Evolutionary conservation across 257 asterid species (phyloP).

Genomic region (Datura wrightii): DNA sequence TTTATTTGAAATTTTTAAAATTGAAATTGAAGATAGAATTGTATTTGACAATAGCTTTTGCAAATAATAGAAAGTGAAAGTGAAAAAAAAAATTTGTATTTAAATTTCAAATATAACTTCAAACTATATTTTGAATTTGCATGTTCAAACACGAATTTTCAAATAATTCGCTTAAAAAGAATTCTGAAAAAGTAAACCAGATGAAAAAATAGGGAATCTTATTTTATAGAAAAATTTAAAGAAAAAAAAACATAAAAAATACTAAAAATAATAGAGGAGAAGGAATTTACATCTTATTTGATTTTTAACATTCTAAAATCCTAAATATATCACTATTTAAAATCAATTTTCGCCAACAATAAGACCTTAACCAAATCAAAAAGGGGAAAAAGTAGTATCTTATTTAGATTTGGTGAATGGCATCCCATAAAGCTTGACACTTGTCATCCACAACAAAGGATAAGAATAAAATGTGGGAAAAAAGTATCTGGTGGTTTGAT

Average conservation of each 20-base stretch:
- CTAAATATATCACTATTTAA: not conserved
- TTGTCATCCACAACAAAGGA: not conserved
- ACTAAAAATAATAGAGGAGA: not conserved
- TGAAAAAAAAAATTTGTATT: too few species aligned
- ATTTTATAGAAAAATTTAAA: too few species aligned
- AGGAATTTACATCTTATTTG: not conserved
- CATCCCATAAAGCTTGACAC: not conserved
- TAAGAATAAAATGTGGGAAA: not conserved
- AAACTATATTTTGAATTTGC: too few species aligned
- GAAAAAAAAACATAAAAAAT: not conserved
- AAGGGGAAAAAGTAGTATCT: not conserved
- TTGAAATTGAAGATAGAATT: too few species aligned
- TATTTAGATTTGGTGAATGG: conserved; percentile 8
- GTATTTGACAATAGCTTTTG: too few species aligned
- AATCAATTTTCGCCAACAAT: not conserved
- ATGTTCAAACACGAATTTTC: too few species aligned
- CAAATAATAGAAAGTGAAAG: too few species aligned
- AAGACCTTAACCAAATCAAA: not conserved
- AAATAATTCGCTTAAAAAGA: too few species aligned
- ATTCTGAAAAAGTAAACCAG: too few species aligned
- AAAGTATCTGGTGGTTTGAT: not conserved
- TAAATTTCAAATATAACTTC: too few species aligned
- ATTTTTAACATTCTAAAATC: not conserved
- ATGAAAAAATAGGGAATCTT: too few species aligned
- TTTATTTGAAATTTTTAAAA: too few species aligned